Base-by-base conservation (phyloP, 495 filamentous ascomycete species). In the Rostrohypoxylon terebratum region DNA sequence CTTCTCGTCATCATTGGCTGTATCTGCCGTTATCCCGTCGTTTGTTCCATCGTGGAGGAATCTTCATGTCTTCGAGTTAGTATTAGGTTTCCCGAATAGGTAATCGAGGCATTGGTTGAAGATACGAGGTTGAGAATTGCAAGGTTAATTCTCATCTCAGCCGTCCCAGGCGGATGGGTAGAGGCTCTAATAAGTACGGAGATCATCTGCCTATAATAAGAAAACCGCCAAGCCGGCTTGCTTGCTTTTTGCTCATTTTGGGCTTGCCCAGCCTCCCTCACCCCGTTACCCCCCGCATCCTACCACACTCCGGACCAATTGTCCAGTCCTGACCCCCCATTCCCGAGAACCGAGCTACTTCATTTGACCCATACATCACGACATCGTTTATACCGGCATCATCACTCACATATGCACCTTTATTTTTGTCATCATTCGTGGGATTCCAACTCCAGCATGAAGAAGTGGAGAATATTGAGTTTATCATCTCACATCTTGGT, bases 261-360 rank as follows among this genome's bases (percentile, higher is more conserved):
- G 62, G 50, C 33, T 40, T 67, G 51, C 69, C 53, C 34, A 60
- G 53, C 58, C 38, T 68, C 48, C 31, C 55, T 21, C 50, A 33
- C 13, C 5, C 48, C 48, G 23, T 31, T 18, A 57, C 61, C 71
- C 71, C 66, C 61, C 71, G 71, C 66, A 73, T 65, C 55, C 65
- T 47, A 68, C 64, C n/a, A 11, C 55, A 50, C 54, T 11, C 51
- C 58, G 58, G 31, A 36, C 14, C 60, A 65, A 53, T 54, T 34
- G 21, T 57, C 66, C 66, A 69, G 66, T 69, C 66, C 48, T 54
- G 9, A 50, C 66, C 66, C 7, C 53, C 40, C 60, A n/a, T 44
- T 31, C 65, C 70, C 70, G 60, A 73, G 59, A 73, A 58, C 70
- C 70, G 65, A 73, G 16, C 44, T 63, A 55, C 38, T 50, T 68